Percentiles rank a stretch among this genome's conserved stretches.
Conservation (phyloP, 2,329 filamentous ascomycete genomes). For the Ophiostoma himal-ulmi region DNA sequence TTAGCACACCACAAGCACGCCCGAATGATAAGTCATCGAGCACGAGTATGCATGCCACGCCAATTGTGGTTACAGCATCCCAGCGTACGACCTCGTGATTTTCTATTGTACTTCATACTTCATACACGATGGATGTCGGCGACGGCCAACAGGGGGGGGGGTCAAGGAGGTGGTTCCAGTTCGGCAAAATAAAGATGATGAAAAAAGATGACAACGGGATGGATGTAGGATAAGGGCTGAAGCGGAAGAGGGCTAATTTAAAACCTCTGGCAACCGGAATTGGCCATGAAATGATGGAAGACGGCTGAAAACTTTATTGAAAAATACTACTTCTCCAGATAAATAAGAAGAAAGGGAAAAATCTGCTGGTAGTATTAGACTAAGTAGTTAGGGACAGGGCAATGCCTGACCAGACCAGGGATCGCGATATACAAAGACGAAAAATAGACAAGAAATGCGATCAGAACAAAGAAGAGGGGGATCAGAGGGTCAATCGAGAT, state of each 20-base stretch:
- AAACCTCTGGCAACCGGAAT: background rate
- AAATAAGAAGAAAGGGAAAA: background rate
- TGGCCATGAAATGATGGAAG: background rate
- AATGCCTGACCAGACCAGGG: background rate
- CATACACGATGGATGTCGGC: background rate
- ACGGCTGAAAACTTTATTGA: background rate
- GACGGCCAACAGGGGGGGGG: background rate
- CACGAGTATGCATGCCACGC: background rate
- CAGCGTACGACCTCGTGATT: background rate
- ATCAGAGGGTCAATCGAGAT: background rate
- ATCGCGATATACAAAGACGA: slow-evolving; percentile 3
- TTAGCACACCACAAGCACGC: background rate
- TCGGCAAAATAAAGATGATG: background rate
- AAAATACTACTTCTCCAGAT: background rate
- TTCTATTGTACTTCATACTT: background rate
- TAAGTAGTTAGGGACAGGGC: slow-evolving; percentile 5
- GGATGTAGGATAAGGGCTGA: background rate
- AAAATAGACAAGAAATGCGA: slow-evolving; percentile 8
- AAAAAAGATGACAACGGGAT: background rate
- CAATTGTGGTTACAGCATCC: background rate
- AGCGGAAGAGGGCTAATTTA: slow-evolving; percentile 1
- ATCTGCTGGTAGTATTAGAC: background rate
- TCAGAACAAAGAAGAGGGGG: background rate
- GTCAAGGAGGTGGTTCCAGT: background rate
- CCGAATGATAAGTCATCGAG: background rate